phyloP scores from a whole-genome alignment of 2,329 filamentous ascomycete genomes.

The Coniochaeta hoffmannii region DNA sequence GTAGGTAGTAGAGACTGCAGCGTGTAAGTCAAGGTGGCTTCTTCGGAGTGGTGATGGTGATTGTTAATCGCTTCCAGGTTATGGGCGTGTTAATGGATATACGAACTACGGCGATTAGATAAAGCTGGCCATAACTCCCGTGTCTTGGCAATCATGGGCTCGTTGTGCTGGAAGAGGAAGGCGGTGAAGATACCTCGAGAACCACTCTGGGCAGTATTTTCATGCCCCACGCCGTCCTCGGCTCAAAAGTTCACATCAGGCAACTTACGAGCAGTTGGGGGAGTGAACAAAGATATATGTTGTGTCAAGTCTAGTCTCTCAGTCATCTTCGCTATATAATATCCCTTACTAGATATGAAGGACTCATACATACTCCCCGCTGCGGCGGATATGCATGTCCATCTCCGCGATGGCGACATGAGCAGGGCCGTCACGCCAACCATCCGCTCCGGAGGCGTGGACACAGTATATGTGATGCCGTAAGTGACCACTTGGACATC shows the following conservation, averaged over 20 bases:
- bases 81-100: not conserved
- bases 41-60: not conserved
- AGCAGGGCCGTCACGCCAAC: constrained; percentile 48
- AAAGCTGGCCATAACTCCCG: constrained; percentile 1
- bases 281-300: not conserved
- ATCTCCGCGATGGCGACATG: constrained; percentile 60
- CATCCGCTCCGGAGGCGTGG: constrained; percentile 53
- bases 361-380: constrained; percentile 46
- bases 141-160: not conserved
- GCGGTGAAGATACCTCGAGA: constrained; percentile 15
- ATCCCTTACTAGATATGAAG: constrained; percentile 16
- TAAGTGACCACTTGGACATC: constrained; percentile 9
- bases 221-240: not conserved
- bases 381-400: constrained; percentile 63
- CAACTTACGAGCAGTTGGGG: not conserved
- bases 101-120: constrained; percentile 1
- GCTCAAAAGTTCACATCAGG: not conserved
- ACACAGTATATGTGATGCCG: constrained; percentile 48
- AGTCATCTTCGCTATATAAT: not conserved
- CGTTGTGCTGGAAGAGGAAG: constrained; percentile 1
- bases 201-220: not conserved
- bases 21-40: not conserved
- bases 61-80: no score
- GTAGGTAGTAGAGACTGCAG: not conserved
- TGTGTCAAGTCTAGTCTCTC: not conserved